Base-by-base conservation (phyloP, 2,329 filamentous ascomycete species). In the Fusarium aywerte region DNA sequence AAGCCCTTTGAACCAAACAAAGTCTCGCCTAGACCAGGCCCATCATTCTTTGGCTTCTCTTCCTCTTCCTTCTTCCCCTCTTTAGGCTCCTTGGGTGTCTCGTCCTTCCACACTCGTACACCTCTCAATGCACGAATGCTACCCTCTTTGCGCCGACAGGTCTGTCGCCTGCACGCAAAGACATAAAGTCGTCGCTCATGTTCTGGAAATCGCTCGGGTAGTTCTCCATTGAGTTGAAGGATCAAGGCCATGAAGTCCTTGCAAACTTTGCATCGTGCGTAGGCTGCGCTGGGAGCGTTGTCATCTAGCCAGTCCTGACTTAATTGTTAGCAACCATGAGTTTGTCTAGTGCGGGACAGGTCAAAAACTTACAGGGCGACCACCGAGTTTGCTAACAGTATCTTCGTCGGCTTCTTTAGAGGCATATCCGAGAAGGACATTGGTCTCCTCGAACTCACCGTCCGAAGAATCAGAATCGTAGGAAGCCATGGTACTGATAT, bases 161-260 rank as follows among this genome's bases (percentile, higher is more conserved):
- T 83, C 77, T 92, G 92, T 68, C 87, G 85, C 60, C 89, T 86
- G 78, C 96, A 99, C 18, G 87, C 87, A 77, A 97, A 93, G 13
- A 99, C 84, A 75, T 97, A 98, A 18, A 99, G 77, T 64, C 95
- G 88, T 70, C 96, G 86, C 74, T 97, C 93, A 78, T 98, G 92
- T 56, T 90, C 89, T 3, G 93, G 91, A 74, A 97, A 97, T 47
- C 88, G 85, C 55, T 95, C 91, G 15, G 93, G 94, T 5, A 98
- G 85, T 76, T 97, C 93, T 73, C 89, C 94, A 78, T 99, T 93
- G 27, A 99, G 86, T 78, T 99, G 93, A 44, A 99, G 86, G 4
- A 99, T 86, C 12, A 98, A 85, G 2, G 88, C 89, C 87, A 97
- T 93, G 51, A 92, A 80, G 51, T 89, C 87, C 69, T 93, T 92